Evolutionary conservation across 2,329 filamentous ascomycete genomes (phyloP), one percentile per base, ranked within the genome.

Genomic region (Ophiognomonia clavigignenti-juglandacearum): DNA sequence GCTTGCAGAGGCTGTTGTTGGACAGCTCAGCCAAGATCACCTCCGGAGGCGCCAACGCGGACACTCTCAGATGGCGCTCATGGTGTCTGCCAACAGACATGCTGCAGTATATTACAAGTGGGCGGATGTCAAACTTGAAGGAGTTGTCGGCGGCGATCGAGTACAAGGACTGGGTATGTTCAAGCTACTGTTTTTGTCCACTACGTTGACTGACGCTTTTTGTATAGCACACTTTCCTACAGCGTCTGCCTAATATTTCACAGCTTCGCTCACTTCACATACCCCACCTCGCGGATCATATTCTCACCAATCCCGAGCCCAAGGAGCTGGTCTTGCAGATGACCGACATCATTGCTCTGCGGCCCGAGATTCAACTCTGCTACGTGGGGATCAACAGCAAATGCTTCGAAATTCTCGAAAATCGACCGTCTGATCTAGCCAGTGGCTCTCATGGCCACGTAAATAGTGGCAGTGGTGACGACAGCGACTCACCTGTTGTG

Each of bases 331-430:
- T 86, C 0, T 70, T 88, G 52, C 85, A 91, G 59, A 78, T 92
- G 39, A 75, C 90, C 26, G 86, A 92, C 61, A 86, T 91, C 38
- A 82, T 92, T 45, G 82, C 85, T 11, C 71, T 93, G 14, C 77
- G 86, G 4, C 85, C 86, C 0, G 86, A 91, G 56, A 78, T 91
- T 22, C 82, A 85, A 58, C 72, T 93, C 13, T 88, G 83, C 63
- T 92, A 91, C 59, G 76, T 92, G 56, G 88, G 85, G 16, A 78
- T 93, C 45, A 75, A 75, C n/a, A 72, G 71, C 34, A 91, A 90
- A 63, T 93, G 88, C 64, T 93, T 87, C 59, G 88, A 93, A 62
- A 85, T 93, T 26, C 66, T 90, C 7, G 88, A 93, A 62, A 75
- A 74, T 42, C 69, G 74, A 39, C 67, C 68, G 3, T 72, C 68